These are phyloP conservation scores for Pichia pseudocactophila DNA, from an alignment of 805 yeast species.

Conservation along the genomic window DNA sequence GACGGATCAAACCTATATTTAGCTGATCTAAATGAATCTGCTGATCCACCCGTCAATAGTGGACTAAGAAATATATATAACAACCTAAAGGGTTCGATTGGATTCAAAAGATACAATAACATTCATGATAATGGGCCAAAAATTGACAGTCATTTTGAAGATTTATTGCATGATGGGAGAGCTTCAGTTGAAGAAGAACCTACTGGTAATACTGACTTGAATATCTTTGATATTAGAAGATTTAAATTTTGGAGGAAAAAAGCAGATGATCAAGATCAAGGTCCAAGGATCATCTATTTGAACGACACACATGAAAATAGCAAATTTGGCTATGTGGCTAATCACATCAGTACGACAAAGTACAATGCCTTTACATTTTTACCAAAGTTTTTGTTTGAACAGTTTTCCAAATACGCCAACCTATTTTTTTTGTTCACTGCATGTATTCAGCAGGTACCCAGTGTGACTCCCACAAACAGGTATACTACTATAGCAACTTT, in stretches of 20 bases:
- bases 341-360: constrained; percentile 90
- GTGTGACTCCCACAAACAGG: constrained; percentile 92
- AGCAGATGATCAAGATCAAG: constrained; percentile 21
- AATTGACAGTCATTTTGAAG: constrained; percentile 16
- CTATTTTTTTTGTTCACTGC: constrained; percentile 89
- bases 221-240: constrained; percentile 24
- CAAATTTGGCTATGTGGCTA: constrained; percentile 54
- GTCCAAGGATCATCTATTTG: constrained; percentile 58
- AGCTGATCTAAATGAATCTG: constrained; percentile 6
- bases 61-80: constrained; percentile 26
- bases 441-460: constrained; percentile 91
- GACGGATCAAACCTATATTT: background rate
- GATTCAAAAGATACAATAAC: constrained; percentile 20
- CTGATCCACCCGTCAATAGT: constrained; percentile 8
- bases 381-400: constrained; percentile 93
- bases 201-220: constrained; percentile 12
- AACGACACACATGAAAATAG: constrained; percentile 53
- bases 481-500: constrained; percentile 93
- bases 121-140: constrained; percentile 10
- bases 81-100: constrained; percentile 21
- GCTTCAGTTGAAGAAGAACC: constrained; percentile 19
- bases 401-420: constrained; percentile 94
- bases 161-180: constrained; percentile 18
- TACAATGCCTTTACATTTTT: constrained; percentile 88
- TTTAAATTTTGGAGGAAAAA: constrained; percentile 14